phyloP scores from a whole-genome alignment of 331 rosid species.

The Spiraea crenata region DNA sequence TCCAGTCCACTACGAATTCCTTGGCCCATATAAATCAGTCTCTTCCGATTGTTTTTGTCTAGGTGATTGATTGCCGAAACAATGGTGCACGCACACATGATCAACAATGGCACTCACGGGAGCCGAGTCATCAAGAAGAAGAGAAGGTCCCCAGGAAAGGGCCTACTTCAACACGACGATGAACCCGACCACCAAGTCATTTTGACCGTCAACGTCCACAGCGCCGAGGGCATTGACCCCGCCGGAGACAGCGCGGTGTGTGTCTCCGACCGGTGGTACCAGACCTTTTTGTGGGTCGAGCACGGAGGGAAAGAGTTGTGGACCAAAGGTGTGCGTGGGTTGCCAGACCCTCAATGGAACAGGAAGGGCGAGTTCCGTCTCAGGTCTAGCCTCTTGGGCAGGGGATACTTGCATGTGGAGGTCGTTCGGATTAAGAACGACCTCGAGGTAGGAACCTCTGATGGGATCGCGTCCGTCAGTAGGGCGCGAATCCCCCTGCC shows the following conservation, averaged over 20 bases:
- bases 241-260: too few species aligned
- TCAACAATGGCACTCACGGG: too few species aligned
- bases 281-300: not conserved
- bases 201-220: not conserved
- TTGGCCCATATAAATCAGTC: too few species aligned
- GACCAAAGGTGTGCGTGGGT: not conserved
- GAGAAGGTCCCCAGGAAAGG: not conserved
- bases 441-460: not conserved
- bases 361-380: accelerated
- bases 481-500: not conserved
- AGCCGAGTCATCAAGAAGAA: not conserved
- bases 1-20: too few species aligned
- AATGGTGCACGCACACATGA: too few species aligned
- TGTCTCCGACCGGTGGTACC: not conserved
- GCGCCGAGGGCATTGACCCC: not conserved
- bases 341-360: not conserved
- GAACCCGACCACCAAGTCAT: not conserved
- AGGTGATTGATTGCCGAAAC: too few species aligned
- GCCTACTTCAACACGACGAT: too few species aligned
- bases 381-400: not conserved
- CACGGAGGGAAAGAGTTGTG: not conserved
- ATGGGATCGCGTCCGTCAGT: not conserved
- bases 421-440: not conserved
- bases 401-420: not conserved
- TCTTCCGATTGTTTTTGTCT: too few species aligned